Base-by-base conservation (phyloP, 2,329 filamentous ascomycete species). In the Curvularia sp. region DNA sequence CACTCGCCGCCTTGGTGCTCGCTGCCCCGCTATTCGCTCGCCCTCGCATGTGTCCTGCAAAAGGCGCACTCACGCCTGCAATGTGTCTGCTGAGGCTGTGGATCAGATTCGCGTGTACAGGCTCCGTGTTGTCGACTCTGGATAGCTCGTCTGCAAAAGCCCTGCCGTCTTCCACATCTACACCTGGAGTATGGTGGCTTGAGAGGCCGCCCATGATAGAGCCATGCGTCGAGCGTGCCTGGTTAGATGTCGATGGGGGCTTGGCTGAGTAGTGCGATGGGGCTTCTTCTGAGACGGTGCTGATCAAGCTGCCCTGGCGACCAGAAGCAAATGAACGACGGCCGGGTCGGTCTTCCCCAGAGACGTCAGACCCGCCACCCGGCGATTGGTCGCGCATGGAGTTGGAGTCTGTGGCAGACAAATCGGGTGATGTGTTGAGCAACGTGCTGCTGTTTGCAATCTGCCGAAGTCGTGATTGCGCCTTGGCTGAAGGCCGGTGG, bases 401-500 rank as follows among this genome's bases (percentile, higher is more conserved):
- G 41, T 70, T 71, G 6, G 67, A 69, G 28, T 76, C 74, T 23
- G 71, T 72, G 32, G 67, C 68, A 0, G 71, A 73, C 27, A 73
- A 66, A 23, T 77, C 72, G 13, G 74, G 74, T 1, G 70, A 73
- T 2, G 68, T 68, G 36, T 60, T 72, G 47, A 88, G 79, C 38
- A 94, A 81, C 19, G 89, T 87, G 34, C 88, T 89, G 69, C 86
- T 91, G 57, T 87, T 93, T n/a, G 91, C 92, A 56, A 96, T 82
- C 75, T 97, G 93, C 41, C 93, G 87, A 32, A 96, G 83, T 61
- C 90, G 88, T 71, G 84, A 90, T 71, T 92, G 88, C 73, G 95
- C 91, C 57, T 91, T 88, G 51, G 88, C 91, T 63, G 82, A 91
- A 1, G 94, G 93, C 3, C 93, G 87, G 73, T 96, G 92, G 72